Conservation (phyloP, 2,329 filamentous ascomycete genomes). For the Akanthomyces uredinophilus region DNA sequence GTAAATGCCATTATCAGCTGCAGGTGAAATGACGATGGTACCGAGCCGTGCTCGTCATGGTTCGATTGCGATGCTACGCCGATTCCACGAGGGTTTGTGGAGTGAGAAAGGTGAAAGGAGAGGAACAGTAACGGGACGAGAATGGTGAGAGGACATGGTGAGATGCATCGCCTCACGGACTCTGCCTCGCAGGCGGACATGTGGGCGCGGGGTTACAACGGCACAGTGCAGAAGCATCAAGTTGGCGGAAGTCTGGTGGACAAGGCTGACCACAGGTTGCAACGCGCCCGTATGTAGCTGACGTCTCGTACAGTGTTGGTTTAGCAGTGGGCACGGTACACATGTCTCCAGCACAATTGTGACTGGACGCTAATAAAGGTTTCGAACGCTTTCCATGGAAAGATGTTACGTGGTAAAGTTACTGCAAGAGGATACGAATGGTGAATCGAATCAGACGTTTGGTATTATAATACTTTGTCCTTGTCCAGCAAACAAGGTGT, state of each 20-base stretch:
- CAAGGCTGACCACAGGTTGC: background rate
- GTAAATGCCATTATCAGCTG: constrained; percentile 6
- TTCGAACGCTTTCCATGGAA: constrained; percentile 6
- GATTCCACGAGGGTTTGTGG: background rate
- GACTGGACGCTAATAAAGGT: background rate
- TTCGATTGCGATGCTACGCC: background rate
- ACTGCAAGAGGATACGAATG: background rate
- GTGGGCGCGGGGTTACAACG: background rate
- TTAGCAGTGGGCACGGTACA: background rate
- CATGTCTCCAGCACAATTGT: constrained; percentile 1
- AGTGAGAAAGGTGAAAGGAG: background rate
- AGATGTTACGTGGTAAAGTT: background rate
- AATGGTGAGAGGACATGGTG: background rate
- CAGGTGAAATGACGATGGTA: background rate
- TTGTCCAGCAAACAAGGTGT: background rate
- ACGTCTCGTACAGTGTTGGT: background rate
- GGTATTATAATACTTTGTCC: too few species aligned
- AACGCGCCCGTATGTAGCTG: too few species aligned
- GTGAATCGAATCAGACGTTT: too few species aligned
- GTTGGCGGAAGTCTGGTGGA: background rate
- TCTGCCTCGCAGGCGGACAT: constrained; percentile 9
- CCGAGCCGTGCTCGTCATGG: constrained; percentile 2
- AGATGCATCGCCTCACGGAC: constrained; percentile 1
- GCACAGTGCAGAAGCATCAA: background rate
- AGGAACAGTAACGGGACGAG: background rate